These are phyloP conservation scores for Botrytis galanthina DNA, from an alignment of 2,329 filamentous ascomycete species.

Conservation along the genomic window DNA sequence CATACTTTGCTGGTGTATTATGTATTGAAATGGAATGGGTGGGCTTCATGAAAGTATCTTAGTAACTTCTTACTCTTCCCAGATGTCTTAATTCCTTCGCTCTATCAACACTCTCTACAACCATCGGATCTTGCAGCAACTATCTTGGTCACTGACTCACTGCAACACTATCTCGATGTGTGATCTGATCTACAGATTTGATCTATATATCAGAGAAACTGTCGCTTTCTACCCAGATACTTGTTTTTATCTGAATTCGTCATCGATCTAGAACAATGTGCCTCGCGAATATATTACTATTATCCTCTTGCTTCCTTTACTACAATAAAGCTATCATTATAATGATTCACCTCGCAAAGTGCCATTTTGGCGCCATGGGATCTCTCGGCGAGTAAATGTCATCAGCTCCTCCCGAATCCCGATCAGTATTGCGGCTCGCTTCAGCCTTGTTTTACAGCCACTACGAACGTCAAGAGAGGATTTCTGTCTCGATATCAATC, in stretches of 20 bases:
- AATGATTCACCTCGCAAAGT: neutral
- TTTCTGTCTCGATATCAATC: neutral
- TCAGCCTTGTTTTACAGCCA: neutral
- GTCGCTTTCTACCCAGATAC: neutral
- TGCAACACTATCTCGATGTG: neutral
- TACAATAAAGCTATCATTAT: neutral
- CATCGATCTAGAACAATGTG: neutral
- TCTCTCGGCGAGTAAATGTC: neutral
- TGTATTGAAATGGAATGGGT: neutral
- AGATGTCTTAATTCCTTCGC: neutral
- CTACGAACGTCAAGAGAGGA: neutral
- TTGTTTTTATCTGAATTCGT: neutral
- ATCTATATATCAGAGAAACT: neutral
- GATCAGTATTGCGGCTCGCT: neutral
- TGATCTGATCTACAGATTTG: neutral
- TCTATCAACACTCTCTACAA: neutral
- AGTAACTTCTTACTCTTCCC: neutral
- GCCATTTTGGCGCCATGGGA: neutral
- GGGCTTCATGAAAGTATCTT: neutral
- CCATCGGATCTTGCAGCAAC: neutral
- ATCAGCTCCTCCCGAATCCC: neutral
- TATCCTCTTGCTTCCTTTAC: neutral
- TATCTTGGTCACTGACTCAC: neutral
- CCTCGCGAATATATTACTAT: neutral
- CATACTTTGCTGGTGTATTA: neutral